Percentiles rank a stretch among this genome's conserved stretches.
phyloP scores from a whole-genome alignment of 345 rosid genomes.

The Rhodomyrtus tomentosa region DNA sequence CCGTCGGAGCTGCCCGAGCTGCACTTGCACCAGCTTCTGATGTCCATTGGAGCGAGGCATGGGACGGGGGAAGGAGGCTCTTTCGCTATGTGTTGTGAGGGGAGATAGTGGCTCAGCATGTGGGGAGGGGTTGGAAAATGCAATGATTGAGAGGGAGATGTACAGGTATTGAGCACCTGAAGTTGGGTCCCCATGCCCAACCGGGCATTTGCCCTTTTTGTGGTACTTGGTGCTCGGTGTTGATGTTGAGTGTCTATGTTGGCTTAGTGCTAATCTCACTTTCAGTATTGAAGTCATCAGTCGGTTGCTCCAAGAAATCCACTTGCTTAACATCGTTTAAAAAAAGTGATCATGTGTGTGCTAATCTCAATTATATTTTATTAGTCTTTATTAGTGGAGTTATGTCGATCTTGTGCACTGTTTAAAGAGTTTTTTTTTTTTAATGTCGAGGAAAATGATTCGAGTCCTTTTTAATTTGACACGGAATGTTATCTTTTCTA shows the following conservation, averaged over 20 bases:
- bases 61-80: background rate
- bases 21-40: conserved; percentile 8
- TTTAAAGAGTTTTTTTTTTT: background rate
- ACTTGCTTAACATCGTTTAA: background rate
- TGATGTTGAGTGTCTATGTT: background rate
- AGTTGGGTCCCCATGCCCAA: background rate
- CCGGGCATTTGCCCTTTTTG: background rate
- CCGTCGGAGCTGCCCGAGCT: background rate
- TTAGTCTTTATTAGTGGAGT: background rate
- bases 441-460: background rate
- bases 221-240: too few species aligned
- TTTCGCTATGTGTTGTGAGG: background rate
- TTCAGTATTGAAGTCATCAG: background rate
- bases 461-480: background rate
- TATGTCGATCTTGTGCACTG: background rate
- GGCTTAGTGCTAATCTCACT: background rate
- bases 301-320: background rate
- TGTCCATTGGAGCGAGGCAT: conserved; percentile 3
- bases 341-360: background rate
- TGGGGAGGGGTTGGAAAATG: too few species aligned
- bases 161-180: background rate
- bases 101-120: background rate
- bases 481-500: too few species aligned
- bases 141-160: too few species aligned
- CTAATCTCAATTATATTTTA: background rate